phyloP scores from a whole-genome alignment of 2,329 filamentous ascomycete species.

The Stenocarpella maydis region DNA sequence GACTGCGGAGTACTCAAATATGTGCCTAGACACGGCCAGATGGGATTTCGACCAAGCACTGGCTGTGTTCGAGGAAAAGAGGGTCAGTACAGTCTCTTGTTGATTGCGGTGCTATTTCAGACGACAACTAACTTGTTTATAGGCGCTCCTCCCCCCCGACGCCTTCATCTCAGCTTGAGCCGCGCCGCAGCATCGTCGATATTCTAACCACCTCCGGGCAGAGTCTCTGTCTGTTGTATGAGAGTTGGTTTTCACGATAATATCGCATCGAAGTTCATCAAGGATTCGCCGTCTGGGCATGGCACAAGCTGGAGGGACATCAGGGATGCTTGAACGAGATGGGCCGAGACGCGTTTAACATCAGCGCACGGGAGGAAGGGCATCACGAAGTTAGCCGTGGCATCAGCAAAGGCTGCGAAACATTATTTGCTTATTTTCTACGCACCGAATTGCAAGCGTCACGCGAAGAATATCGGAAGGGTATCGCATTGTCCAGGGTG shows the following conservation, averaged over 20 bases:
- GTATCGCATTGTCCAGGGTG: background rate
- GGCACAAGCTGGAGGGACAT: background rate
- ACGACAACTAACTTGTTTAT: conserved; percentile 24
- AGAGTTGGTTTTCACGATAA: background rate
- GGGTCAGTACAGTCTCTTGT: conserved; percentile 57
- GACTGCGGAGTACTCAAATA: conserved; percentile 78
- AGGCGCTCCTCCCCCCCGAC: conserved; percentile 32
- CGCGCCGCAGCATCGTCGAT: background rate
- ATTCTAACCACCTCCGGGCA: background rate
- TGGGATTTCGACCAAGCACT: conserved; percentile 85
- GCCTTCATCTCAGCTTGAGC: conserved; percentile 32
- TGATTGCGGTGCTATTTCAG: conserved; percentile 33
- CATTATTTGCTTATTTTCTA: conserved; percentile 26
- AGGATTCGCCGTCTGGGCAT: background rate
- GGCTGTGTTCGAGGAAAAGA: conserved; percentile 77
- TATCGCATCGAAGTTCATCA: background rate
- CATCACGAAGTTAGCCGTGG: conserved; percentile 25
- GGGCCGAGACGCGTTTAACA: background rate
- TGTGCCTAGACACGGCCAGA: conserved; percentile 80
- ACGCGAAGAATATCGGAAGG: background rate
- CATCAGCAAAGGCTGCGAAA: conserved; percentile 33
- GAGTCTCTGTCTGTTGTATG: background rate
- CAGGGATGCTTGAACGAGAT: background rate
- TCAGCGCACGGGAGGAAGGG: background rate
- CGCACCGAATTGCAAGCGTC: conserved; percentile 18